These are phyloP conservation scores for Paraphaeosphaeria sporulosa DNA, from an alignment of 2,329 filamentous ascomycete genomes.

Conservation along the genomic window DNA sequence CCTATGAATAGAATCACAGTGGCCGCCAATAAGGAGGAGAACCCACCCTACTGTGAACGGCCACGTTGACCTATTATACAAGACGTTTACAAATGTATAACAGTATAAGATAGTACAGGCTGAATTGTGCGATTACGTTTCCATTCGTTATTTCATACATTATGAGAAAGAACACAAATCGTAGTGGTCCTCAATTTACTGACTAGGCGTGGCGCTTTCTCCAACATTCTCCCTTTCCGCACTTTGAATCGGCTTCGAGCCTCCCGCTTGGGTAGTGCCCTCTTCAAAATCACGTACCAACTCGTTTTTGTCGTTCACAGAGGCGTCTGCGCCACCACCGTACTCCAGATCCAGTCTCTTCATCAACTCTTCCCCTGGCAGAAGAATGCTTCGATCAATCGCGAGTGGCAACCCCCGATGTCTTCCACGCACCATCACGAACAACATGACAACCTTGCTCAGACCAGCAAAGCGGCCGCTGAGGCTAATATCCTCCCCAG, in stretches of 20 bases:
- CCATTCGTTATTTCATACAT: no score
- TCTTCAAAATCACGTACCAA: neutral
- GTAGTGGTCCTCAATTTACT: no score
- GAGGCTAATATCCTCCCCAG: slow-evolving; percentile 63
- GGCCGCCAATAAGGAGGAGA: no score
- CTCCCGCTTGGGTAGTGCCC: neutral
- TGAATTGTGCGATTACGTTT: no score
- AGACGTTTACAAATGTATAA: no score
- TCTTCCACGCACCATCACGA: slow-evolving; percentile 60
- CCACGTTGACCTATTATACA: no score
- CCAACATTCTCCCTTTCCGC: no score
- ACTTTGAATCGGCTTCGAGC: neutral
- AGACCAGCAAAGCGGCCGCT: slow-evolving; percentile 61
- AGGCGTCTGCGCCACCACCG: slow-evolving; percentile 21
- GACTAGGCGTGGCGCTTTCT: no score
- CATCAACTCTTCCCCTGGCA: slow-evolving; percentile 45
- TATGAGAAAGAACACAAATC: no score
- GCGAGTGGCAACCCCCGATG: slow-evolving; percentile 41
- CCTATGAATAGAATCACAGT: no score
- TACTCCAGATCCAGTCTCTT: slow-evolving; percentile 43
- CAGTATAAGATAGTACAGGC: no score
- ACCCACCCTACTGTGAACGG: no score
- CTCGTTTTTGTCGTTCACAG: neutral
- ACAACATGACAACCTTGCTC: slow-evolving; percentile 66
- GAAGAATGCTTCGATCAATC: slow-evolving; percentile 40